Evolutionary conservation across 306 rosid species (phyloP).

Genomic region (Myrica gale): DNA sequence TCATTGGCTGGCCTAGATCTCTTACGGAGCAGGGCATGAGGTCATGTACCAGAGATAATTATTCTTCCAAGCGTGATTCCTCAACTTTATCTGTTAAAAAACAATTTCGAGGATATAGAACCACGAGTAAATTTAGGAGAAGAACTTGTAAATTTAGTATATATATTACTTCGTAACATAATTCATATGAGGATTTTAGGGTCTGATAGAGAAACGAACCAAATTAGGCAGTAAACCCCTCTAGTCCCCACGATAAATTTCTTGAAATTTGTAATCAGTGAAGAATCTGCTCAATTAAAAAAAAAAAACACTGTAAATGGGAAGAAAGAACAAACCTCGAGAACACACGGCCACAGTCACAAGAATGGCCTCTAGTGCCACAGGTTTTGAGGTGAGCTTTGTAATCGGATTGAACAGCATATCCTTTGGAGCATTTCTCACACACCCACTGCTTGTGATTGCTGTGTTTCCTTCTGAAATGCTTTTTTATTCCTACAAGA

Average conservation of each 20-base stretch:
- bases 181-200: slow-evolving; percentile 34
- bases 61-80: slow-evolving; percentile 13
- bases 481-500: slow-evolving; percentile 92
- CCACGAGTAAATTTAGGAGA: neutral
- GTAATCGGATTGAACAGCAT: slow-evolving; percentile 96
- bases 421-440: slow-evolving; percentile 79
- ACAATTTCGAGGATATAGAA: neutral
- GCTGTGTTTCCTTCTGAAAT: slow-evolving; percentile 84
- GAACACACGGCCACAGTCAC: slow-evolving; percentile 98
- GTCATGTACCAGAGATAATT: slow-evolving; percentile 4
- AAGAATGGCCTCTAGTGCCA: slow-evolving; percentile 97
- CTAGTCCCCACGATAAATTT: neutral
- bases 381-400: slow-evolving; percentile 98
- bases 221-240: neutral
- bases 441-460: slow-evolving; percentile 95
- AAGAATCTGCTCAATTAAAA: slow-evolving; percentile 23
- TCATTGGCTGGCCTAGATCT: slow-evolving; percentile 24
- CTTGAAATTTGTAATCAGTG: slow-evolving; percentile 3
- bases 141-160: neutral
- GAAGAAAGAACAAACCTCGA: slow-evolving; percentile 54
- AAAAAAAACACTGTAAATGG: slow-evolving; percentile 1
- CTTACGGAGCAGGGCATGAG: slow-evolving; percentile 23
- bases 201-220: slow-evolving; percentile 13
- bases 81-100: neutral
- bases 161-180: neutral